A percentile compares a stretch with the other conserved stretches of the same genome.
These are phyloP conservation scores for Brassica hybrid DNA, from an alignment of 441 rosid species.

Conservation along the genomic window DNA sequence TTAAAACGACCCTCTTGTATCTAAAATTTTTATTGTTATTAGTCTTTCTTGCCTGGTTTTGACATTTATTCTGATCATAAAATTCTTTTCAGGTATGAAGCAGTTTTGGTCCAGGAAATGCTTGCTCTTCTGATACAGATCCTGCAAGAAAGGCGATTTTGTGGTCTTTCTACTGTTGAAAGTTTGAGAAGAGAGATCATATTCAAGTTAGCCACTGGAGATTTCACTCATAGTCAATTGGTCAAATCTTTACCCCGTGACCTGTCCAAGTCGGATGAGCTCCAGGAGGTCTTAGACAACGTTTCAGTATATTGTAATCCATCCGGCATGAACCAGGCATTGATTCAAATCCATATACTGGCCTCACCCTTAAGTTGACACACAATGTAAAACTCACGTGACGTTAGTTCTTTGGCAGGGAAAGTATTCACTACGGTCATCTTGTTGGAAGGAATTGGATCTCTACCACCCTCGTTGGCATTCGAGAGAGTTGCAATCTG, in stretches of 20 bases:
- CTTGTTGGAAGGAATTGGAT: slow-evolving; percentile 95
- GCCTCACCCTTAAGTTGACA: slow-evolving; percentile 37
- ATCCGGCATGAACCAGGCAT: slow-evolving; percentile 94
- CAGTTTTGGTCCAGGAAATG: slow-evolving; percentile 79
- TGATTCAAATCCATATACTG: slow-evolving; percentile 38
- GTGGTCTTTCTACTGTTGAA: too few relatives aligned
- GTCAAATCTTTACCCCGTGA: too few relatives aligned
- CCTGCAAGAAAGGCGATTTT: too few relatives aligned
- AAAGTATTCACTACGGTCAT: slow-evolving; percentile 76
- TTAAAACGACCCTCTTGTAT: background rate
- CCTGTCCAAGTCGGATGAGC: too few relatives aligned
- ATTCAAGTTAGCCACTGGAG: too few relatives aligned
- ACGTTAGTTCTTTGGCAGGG: slow-evolving; percentile 63
- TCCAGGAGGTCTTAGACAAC: slow-evolving; percentile 77
- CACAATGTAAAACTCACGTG: slow-evolving; percentile 24
- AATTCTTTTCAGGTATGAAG: slow-evolving; percentile 72
- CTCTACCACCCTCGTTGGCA: slow-evolving; percentile 95
- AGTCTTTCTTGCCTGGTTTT: background rate
- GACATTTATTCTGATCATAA: background rate
- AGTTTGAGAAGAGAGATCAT: too few relatives aligned
- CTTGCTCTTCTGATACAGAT: too few relatives aligned
- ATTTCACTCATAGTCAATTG: too few relatives aligned
- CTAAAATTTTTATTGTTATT: background rate
- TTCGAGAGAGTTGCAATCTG: slow-evolving; percentile 89
- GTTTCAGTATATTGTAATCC: slow-evolving; percentile 75